A percentile compares a stretch with the other conserved stretches of the same genome.
Conservation (phyloP, 2,329 filamentous ascomycete species). For the Fusarium paranaense region DNA sequence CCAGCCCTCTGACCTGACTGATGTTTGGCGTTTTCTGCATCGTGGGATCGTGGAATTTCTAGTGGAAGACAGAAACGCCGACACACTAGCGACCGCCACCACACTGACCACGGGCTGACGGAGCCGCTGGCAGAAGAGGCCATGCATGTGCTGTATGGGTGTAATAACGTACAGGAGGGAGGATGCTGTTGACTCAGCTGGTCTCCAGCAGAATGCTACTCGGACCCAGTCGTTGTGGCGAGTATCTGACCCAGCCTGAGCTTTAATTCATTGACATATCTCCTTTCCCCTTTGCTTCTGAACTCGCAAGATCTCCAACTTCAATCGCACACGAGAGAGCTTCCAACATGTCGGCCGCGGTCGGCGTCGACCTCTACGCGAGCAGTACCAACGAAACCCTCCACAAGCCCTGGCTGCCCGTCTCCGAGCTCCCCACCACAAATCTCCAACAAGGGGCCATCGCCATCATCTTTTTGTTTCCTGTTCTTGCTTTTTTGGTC, state of each 20-base stretch:
- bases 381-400: slow-evolving; percentile 2
- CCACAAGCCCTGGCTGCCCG: slow-evolving; percentile 20
- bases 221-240: not conserved
- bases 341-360: not conserved
- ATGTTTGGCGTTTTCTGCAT: not conserved
- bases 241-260: not conserved
- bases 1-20: not conserved
- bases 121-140: not conserved
- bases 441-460: slow-evolving; percentile 28
- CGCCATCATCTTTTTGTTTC: slow-evolving; percentile 35
- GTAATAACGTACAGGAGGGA: not conserved
- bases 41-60: not conserved
- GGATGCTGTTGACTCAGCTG: not conserved
- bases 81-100: not conserved
- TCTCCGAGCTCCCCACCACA: slow-evolving; percentile 28
- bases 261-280: not conserved
- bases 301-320: not conserved
- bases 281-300: not conserved
- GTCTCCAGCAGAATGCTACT: not conserved
- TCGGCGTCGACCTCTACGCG: not conserved
- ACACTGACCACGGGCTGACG: not conserved
- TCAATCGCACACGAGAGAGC: not conserved
- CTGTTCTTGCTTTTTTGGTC: slow-evolving; percentile 25
- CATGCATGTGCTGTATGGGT: not conserved
- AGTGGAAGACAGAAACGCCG: not conserved